A percentile compares a stretch with the other conserved stretches of the same genome.
These are phyloP conservation scores for Tremella yokohamensis DNA, from an alignment of 768 basidiomycete genomes.

Conservation along the genomic window DNA sequence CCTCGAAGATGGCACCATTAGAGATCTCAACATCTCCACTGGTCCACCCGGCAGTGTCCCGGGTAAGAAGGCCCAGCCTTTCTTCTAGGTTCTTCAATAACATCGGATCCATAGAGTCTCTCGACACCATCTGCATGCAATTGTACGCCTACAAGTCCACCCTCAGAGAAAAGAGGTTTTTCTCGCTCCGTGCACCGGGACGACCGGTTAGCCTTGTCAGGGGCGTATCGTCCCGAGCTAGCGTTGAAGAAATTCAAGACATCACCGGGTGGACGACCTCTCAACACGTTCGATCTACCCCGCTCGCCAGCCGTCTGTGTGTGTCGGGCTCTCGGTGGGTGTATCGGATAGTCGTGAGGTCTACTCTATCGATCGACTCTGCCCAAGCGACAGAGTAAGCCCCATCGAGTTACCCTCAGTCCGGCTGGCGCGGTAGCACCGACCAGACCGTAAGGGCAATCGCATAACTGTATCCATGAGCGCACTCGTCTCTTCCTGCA, in stretches of 20 bases:
- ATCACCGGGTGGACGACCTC: slow-evolving; percentile 35
- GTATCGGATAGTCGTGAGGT: slow-evolving; percentile 12
- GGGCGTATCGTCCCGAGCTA: slow-evolving; percentile 36
- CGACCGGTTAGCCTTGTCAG: slow-evolving; percentile 31
- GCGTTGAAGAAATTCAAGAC: slow-evolving; percentile 50
- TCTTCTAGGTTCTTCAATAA: not conserved
- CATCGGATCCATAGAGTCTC: too few species aligned
- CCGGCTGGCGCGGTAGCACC: not conserved
- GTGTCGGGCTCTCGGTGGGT: slow-evolving; percentile 3
- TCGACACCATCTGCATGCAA: too few species aligned
- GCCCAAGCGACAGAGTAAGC: slow-evolving; percentile 49
- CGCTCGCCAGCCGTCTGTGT: slow-evolving; percentile 13
- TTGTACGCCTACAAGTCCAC: too few species aligned
- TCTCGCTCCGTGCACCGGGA: slow-evolving; percentile 38
- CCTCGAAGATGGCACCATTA: slow-evolving; percentile 45
- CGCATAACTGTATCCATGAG: slow-evolving; percentile 49
- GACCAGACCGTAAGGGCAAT: slow-evolving; percentile 25
- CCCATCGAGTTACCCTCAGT: slow-evolving; percentile 47
- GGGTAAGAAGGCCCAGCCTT: slow-evolving; percentile 18
- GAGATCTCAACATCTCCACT: slow-evolving; percentile 39
- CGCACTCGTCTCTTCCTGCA: slow-evolving; percentile 16
- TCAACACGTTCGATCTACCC: not conserved
- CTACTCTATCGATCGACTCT: slow-evolving; percentile 4
- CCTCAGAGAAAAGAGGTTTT: too few species aligned
- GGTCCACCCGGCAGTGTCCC: slow-evolving; percentile 38